phyloP scores from a whole-genome alignment of 2,329 filamentous ascomycete species.

The Clonostachys rhizophaga region DNA sequence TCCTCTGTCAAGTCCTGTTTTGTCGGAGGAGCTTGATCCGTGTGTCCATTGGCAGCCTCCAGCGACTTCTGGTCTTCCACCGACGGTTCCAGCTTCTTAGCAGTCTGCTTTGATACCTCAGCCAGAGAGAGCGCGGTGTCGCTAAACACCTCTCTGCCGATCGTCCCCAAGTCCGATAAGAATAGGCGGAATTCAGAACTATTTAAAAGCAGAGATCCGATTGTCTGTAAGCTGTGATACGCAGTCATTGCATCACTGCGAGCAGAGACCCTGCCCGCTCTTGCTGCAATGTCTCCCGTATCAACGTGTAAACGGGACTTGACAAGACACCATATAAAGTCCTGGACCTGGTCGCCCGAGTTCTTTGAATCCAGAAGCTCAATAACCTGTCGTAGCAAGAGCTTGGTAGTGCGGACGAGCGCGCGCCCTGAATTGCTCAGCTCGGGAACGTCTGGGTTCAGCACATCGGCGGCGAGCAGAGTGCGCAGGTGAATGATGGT shows the following conservation, averaged over 20 bases:
- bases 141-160: conserved; percentile 79
- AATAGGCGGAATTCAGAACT: conserved; percentile 90
- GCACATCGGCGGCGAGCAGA: conserved; percentile 69
- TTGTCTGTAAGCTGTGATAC: conserved; percentile 76
- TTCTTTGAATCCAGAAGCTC: conserved; percentile 83
- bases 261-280: conserved; percentile 18
- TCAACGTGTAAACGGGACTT: conserved; percentile 58
- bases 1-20: conserved; percentile 61
- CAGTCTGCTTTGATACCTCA: conserved; percentile 68
- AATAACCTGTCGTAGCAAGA: conserved; percentile 76
- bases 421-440: conserved; percentile 74
- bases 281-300: conserved; percentile 16
- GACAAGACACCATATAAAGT: conserved; percentile 81
- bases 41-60: conserved; percentile 25
- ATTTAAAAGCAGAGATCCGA: conserved; percentile 78
- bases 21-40: conserved; percentile 35
- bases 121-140: conserved; percentile 81
- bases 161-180: conserved; percentile 70
- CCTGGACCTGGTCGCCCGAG: conserved; percentile 77
- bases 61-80: conserved; percentile 51
- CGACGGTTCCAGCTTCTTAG: conserved; percentile 67
- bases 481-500: conserved; percentile 73
- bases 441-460: conserved; percentile 65
- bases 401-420: conserved; percentile 65
- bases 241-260: conserved; percentile 32